Percentiles rank a stretch among this genome's conserved stretches.
These are phyloP conservation scores for Podospora comata DNA, from an alignment of 495 filamentous ascomycete species.

Conservation along the genomic window DNA sequence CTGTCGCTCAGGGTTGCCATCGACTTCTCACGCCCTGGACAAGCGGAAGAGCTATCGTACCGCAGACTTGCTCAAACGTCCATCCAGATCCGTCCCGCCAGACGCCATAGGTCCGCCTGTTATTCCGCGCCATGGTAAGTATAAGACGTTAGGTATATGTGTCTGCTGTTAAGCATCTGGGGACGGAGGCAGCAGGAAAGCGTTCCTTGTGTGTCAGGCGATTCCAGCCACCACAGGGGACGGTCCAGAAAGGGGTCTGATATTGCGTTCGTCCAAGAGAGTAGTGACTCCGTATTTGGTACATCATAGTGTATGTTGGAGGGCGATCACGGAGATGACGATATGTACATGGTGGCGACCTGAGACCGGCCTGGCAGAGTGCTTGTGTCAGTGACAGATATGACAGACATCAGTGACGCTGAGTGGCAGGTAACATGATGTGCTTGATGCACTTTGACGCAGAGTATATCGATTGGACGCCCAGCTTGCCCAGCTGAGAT, in stretches of 20 bases:
- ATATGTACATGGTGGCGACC: background rate
- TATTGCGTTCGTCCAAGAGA: constrained; percentile 24
- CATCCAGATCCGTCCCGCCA: constrained; percentile 27
- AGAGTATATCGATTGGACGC: background rate
- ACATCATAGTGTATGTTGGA: background rate
- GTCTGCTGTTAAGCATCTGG: constrained; percentile 25
- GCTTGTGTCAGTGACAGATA: background rate
- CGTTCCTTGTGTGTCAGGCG: constrained; percentile 26
- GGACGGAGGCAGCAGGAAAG: constrained; percentile 22
- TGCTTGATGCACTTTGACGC: background rate
- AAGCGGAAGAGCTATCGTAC: constrained; percentile 10
- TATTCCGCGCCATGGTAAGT: constrained; percentile 18
- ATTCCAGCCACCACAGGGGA: constrained; percentile 20
- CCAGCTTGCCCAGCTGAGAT: constrained; percentile 5
- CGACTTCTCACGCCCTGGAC: constrained; percentile 2
- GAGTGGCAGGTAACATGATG: background rate
- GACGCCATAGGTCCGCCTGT: constrained; percentile 16
- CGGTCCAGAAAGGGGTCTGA: constrained; percentile 16
- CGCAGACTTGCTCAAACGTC: constrained; percentile 16
- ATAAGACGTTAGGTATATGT: constrained; percentile 23
- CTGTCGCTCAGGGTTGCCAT: constrained; percentile 27
- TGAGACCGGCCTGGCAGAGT: constrained; percentile 1
- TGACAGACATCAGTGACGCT: background rate
- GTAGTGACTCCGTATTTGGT: background rate
- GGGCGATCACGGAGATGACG: constrained; percentile 1